Conservation (phyloP, 2,329 filamentous ascomycete species). For the Penicillium nordicum region DNA sequence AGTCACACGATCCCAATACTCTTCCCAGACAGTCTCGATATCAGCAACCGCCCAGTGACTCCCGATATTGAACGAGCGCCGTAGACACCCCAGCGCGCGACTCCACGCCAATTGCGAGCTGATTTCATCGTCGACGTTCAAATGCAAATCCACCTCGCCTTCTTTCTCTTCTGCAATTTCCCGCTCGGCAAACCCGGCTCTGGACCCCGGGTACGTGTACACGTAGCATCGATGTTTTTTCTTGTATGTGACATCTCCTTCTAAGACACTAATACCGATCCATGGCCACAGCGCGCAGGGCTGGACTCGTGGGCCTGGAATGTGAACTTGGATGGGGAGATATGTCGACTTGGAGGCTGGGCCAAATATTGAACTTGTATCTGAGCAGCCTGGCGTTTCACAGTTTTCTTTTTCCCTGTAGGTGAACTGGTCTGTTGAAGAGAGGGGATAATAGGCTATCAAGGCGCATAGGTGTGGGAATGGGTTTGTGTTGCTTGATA, state of each 20-base stretch:
- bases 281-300: slow-evolving; percentile 21
- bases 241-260: slow-evolving; percentile 24
- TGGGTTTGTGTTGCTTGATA: slow-evolving; percentile 51
- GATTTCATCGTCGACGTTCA: slow-evolving; percentile 31
- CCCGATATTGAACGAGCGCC: slow-evolving; percentile 54
- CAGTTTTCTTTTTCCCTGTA: slow-evolving; percentile 7
- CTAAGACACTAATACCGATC: slow-evolving; percentile 24
- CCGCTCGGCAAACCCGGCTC: slow-evolving; percentile 65
- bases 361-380: slow-evolving; percentile 31
- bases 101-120: slow-evolving; percentile 63
- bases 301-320: slow-evolving; percentile 41
- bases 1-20: slow-evolving; percentile 31
- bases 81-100: slow-evolving; percentile 56
- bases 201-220: slow-evolving; percentile 53
- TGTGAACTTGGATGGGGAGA: slow-evolving; percentile 54
- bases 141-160: neutral
- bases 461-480: slow-evolving; percentile 56
- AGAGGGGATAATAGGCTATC: slow-evolving; percentile 56
- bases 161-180: slow-evolving; percentile 58
- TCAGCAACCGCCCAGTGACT: slow-evolving; percentile 30
- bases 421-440: slow-evolving; percentile 9
- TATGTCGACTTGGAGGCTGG: slow-evolving; percentile 25
- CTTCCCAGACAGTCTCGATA: slow-evolving; percentile 41
- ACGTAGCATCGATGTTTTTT: slow-evolving; percentile 35
- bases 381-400: slow-evolving; percentile 34